Conservation (phyloP, 2,329 filamentous ascomycete species). For the Penicillium sp. region DNA sequence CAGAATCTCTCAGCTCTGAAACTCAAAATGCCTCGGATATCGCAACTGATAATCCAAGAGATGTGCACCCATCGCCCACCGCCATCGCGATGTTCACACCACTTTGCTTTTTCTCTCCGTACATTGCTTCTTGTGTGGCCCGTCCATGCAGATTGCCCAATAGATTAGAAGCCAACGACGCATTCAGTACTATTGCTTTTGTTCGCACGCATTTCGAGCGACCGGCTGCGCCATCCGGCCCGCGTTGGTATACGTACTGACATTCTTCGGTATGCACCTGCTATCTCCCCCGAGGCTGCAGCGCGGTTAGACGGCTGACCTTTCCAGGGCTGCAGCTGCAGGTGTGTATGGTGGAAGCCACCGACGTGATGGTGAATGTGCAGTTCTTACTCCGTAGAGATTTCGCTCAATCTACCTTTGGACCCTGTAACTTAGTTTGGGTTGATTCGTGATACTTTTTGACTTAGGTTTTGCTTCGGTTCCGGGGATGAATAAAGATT, state of each 20-base stretch:
- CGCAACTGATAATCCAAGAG: too few relatives aligned
- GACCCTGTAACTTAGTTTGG: not conserved
- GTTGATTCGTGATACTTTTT: not conserved
- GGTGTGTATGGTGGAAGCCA: not conserved
- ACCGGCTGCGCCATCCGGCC: not conserved
- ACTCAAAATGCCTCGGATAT: too few relatives aligned
- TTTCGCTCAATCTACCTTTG: not conserved
- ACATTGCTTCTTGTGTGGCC: not conserved
- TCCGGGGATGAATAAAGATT: not conserved
- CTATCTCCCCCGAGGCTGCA: not conserved
- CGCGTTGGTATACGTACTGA: not conserved
- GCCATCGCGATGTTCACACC: not conserved
- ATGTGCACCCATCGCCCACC: not conserved
- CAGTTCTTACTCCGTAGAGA: not conserved
- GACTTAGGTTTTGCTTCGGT: too few relatives aligned
- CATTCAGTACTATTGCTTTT: constrained; percentile 3
- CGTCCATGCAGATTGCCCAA: not conserved
- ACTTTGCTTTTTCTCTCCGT: not conserved
- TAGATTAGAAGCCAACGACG: constrained; percentile 8
- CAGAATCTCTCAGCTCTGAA: not conserved
- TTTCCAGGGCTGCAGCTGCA: not conserved
- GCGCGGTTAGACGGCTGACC: too few relatives aligned
- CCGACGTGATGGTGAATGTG: constrained; percentile 3
- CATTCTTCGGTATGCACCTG: constrained; percentile 8
- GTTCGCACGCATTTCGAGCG: not conserved